These are phyloP conservation scores for Ceratopteris richardii DNA, from an alignment of 75 land plant species.

Conservation along the genomic window DNA sequence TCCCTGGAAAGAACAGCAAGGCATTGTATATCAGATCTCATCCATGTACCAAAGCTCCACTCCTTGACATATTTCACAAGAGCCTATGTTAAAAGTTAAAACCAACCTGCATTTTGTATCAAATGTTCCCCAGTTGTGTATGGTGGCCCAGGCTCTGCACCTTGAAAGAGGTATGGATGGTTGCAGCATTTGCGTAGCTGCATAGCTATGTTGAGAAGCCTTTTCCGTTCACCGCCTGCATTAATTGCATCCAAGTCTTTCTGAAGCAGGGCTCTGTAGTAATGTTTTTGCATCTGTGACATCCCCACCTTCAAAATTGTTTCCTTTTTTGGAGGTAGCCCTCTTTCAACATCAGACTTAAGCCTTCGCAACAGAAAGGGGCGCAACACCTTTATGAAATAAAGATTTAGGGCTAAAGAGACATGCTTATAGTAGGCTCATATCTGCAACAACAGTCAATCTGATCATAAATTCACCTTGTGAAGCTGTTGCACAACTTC, in stretches of 20 bases:
- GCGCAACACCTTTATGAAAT: slow-evolving; percentile 76
- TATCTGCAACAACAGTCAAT: too few species aligned
- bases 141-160: slow-evolving; percentile 99
- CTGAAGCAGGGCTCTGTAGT: slow-evolving; percentile 81
- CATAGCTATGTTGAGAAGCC: slow-evolving; percentile 96
- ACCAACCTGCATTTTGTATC: slow-evolving; percentile 75
- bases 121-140: slow-evolving; percentile 96
- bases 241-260: slow-evolving; percentile 96
- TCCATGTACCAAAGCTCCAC: too few species aligned
- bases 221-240: slow-evolving; percentile 95
- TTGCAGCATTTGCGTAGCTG: slow-evolving; percentile 97
- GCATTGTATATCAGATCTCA: too few species aligned
- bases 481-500: slow-evolving; percentile 99
- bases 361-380: slow-evolving; percentile 91
- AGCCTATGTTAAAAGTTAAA: too few species aligned
- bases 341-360: slow-evolving; percentile 98
- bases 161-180: slow-evolving; percentile 97
- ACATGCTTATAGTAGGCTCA: too few species aligned
- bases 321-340: slow-evolving; percentile 97
- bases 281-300: slow-evolving; percentile 95
- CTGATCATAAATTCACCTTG: slow-evolving; percentile 70
- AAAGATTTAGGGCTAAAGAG: too few species aligned
- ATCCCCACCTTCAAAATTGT: slow-evolving; percentile 99
- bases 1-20: slow-evolving; percentile 61
- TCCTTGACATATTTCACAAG: too few species aligned